Evolutionary conservation across 805 yeast genomes (phyloP).

Genomic region (Ogataea polymorpha): DNA sequence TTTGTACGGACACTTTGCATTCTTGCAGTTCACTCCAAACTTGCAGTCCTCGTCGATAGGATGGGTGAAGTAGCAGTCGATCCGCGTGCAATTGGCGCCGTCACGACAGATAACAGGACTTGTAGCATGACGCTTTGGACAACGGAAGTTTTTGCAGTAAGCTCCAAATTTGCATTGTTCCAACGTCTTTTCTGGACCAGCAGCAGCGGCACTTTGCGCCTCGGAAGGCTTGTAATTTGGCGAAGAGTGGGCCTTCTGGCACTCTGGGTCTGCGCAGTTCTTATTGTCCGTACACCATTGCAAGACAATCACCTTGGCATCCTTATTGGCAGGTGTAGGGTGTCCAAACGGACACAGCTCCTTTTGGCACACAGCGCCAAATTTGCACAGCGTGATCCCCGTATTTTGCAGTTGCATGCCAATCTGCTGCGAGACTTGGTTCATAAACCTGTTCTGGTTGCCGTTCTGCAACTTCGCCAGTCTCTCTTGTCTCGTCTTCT

Average conservation of each 20-base stretch:
- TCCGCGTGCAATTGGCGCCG: constrained; percentile 72
- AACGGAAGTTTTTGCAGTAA: constrained; percentile 70
- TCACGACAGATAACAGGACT: constrained; percentile 74
- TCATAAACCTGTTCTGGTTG: constrained; percentile 27
- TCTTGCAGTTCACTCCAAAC: constrained; percentile 73
- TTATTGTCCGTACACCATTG: constrained; percentile 79
- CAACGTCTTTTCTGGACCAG: constrained; percentile 46
- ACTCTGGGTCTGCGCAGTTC: constrained; percentile 55
- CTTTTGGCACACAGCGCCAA: constrained; percentile 70
- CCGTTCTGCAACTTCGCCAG: constrained; percentile 17
- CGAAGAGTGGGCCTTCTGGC: constrained; percentile 82
- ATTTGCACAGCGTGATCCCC: constrained; percentile 68
- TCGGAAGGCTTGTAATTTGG: constrained; percentile 43
- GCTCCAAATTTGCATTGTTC: constrained; percentile 82
- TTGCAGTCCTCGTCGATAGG: constrained; percentile 79
- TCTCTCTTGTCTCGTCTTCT: constrained; percentile 45
- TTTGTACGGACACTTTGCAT: constrained; percentile 63
- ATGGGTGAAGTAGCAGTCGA: constrained; percentile 80
- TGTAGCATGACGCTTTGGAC: constrained; percentile 84
- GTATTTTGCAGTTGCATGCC: constrained; percentile 32
- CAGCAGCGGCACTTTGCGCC: constrained; percentile 15
- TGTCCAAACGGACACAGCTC: constrained; percentile 86
- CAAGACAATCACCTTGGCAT: constrained; percentile 61
- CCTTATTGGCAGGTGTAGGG: constrained; percentile 82
- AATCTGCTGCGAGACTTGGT: constrained; percentile 32